A percentile compares a stretch with the other conserved stretches of the same genome.
These are phyloP conservation scores for Colletotrichum chlorophyti DNA, from an alignment of 2,329 filamentous ascomycete species.

Conservation along the genomic window DNA sequence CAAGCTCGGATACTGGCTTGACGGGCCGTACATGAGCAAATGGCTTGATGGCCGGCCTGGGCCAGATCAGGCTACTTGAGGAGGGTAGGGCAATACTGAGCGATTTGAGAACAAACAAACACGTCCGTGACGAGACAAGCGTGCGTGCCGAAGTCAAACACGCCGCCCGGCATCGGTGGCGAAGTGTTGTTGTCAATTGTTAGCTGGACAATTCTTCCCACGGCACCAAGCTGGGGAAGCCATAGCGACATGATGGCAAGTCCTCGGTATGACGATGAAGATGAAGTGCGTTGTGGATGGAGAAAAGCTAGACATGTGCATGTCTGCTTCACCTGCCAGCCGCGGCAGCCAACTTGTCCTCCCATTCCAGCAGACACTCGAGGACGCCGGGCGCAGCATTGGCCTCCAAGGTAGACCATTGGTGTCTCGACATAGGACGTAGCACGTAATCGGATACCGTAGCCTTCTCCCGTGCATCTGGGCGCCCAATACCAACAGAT, in stretches of 20 bases:
- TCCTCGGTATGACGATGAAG: too few relatives aligned
- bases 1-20: constrained; percentile 90
- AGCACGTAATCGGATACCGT: constrained; percentile 83
- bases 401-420: constrained; percentile 58
- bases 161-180: too few relatives aligned
- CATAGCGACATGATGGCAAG: too few relatives aligned
- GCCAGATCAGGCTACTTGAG: constrained; percentile 28
- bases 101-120: too few relatives aligned
- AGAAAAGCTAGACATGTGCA: too few relatives aligned
- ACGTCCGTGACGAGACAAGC: too few relatives aligned
- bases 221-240: too few relatives aligned
- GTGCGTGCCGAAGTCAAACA: too few relatives aligned
- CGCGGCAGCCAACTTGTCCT: constrained; percentile 36
- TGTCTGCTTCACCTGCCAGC: background rate
- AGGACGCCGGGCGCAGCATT: constrained; percentile 60
- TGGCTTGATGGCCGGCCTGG: constrained; percentile 58
- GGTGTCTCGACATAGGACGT: constrained; percentile 63
- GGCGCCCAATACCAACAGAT: constrained; percentile 87
- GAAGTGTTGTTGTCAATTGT: too few relatives aligned
- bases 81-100: background rate
- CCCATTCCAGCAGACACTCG: constrained; percentile 54
- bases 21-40: constrained; percentile 85
- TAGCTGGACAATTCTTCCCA: too few relatives aligned
- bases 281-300: too few relatives aligned
- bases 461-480: constrained; percentile 68